Evolutionary conservation across 192 early-diverging fungal genomes (phyloP).

Genomic region (Coemansia sp.): DNA sequence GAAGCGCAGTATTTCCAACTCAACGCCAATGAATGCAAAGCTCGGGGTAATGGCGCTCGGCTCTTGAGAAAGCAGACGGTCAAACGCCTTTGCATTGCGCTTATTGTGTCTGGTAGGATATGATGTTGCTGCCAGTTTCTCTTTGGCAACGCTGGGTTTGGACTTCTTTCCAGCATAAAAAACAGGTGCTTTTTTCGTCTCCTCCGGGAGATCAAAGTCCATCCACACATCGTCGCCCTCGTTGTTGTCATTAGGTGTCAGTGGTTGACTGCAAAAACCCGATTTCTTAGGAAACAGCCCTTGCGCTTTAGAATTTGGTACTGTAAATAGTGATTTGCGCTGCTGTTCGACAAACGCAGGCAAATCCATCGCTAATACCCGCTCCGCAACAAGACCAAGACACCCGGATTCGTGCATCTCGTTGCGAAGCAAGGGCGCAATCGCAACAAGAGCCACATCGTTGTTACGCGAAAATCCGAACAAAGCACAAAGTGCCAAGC

Average conservation of each 20-base stretch:
- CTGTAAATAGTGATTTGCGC: not conserved
- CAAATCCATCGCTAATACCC: constrained; percentile 20
- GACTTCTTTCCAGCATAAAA: not conserved
- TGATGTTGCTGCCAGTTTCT: not conserved
- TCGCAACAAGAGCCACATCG: constrained; percentile 45
- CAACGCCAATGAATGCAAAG: constrained; percentile 27
- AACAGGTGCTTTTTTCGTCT: constrained; percentile 2
- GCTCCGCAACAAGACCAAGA: constrained; percentile 34
- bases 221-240: constrained; percentile 41
- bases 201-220: constrained; percentile 50
- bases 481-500: constrained; percentile 36
- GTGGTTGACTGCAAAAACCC: not conserved
- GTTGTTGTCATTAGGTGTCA: not conserved
- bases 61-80: constrained; percentile 7
- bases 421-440: constrained; percentile 43
- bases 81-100: not conserved
- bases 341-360: constrained; percentile 18
- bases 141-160: not conserved
- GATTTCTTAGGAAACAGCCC: not conserved
- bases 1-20: constrained; percentile 48
- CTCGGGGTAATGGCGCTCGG: constrained; percentile 13
- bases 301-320: not conserved
- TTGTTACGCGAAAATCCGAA: constrained; percentile 43
- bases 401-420: constrained; percentile 53
- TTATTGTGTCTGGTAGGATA: not conserved